Evolutionary conservation across 306 rosid species (phyloP).

Genomic region (Medicago ruthenica): DNA sequence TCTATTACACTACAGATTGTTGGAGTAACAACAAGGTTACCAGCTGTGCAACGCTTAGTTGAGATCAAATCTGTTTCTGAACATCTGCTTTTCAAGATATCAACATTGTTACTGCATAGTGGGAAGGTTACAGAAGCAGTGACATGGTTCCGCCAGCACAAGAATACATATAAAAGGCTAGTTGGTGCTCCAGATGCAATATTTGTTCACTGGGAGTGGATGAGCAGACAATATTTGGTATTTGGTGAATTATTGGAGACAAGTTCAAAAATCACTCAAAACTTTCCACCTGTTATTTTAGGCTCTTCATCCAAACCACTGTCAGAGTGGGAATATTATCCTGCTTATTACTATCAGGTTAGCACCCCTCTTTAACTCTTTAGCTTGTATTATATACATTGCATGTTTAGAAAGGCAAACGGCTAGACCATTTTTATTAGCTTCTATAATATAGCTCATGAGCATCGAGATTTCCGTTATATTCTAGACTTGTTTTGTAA

Average conservation of each 20-base stretch:
- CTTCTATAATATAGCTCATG: background rate
- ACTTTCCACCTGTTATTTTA: conserved; percentile 53
- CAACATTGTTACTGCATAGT: conserved; percentile 89
- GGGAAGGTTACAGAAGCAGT: conserved; percentile 90
- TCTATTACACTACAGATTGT: conserved; percentile 61
- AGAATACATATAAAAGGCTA: conserved; percentile 71
- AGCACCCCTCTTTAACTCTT: conserved; percentile 42
- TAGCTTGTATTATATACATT: conserved; percentile 31
- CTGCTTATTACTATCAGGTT: conserved; percentile 89
- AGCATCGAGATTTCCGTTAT: conserved; percentile 22
- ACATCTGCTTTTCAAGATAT: conserved; percentile 84
- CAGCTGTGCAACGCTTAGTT: conserved; percentile 78
- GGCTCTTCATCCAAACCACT: conserved; percentile 66
- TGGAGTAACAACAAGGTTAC: conserved; percentile 79
- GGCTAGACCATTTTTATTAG: conserved; percentile 14
- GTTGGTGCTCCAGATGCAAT: conserved; percentile 78
- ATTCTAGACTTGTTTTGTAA: background rate
- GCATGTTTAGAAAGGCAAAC: conserved; percentile 30
- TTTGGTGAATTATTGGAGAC: conserved; percentile 93
- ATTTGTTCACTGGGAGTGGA: conserved; percentile 97
- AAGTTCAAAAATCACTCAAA: conserved; percentile 61
- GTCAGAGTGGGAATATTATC: conserved; percentile 83
- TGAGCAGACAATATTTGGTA: conserved; percentile 93
- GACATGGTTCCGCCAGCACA: conserved; percentile 83
- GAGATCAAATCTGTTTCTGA: conserved; percentile 89